These are phyloP conservation scores for Ostreobium quekettii DNA, from an alignment of 139 green algal genomes.

Conservation along the genomic window DNA sequence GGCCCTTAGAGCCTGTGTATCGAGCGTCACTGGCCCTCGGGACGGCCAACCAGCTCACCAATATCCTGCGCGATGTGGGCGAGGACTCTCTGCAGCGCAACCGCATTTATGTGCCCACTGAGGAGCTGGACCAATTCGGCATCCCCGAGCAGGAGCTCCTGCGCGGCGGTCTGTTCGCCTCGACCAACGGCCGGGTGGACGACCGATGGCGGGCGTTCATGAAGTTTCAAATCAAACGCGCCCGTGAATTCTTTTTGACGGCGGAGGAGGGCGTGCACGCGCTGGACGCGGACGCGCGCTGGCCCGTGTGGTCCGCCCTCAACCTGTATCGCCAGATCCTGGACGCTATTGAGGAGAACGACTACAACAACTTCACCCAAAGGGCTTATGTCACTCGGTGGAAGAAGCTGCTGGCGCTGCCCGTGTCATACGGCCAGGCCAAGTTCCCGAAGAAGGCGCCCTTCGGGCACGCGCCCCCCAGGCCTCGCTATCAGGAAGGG, in stretches of 20 bases:
- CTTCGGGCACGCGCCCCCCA: too few relatives aligned
- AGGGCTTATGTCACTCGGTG: constrained; percentile 94
- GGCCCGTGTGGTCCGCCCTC: constrained; percentile 94
- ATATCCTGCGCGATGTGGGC: constrained; percentile 96
- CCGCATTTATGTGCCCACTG: constrained; percentile 90
- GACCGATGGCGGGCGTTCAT: constrained; percentile 94
- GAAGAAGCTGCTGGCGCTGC: constrained; percentile 68
- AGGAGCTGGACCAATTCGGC: constrained; percentile 80
- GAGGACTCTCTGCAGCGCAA: constrained; percentile 80
- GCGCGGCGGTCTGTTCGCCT: constrained; percentile 44
- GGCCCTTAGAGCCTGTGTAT: constrained; percentile 78
- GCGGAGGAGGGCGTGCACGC: constrained; percentile 72
- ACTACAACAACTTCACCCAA: constrained; percentile 96
- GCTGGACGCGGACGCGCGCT: constrained; percentile 79
- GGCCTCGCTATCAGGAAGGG: too few relatives aligned
- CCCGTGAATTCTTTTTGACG: constrained; percentile 72
- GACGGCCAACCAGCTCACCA: constrained; percentile 98
- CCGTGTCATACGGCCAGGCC: constrained; percentile 32
- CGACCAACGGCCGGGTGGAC: constrained; percentile 58
- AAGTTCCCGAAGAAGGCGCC: constrained; percentile 28
- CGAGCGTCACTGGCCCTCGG: constrained; percentile 83
- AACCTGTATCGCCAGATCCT: constrained; percentile 95
- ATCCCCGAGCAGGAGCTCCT: constrained; percentile 80
- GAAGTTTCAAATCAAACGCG: constrained; percentile 89
- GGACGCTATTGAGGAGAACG: constrained; percentile 92